phyloP scores from a whole-genome alignment of 768 basidiomycete genomes.

The Phaffia australis region DNA sequence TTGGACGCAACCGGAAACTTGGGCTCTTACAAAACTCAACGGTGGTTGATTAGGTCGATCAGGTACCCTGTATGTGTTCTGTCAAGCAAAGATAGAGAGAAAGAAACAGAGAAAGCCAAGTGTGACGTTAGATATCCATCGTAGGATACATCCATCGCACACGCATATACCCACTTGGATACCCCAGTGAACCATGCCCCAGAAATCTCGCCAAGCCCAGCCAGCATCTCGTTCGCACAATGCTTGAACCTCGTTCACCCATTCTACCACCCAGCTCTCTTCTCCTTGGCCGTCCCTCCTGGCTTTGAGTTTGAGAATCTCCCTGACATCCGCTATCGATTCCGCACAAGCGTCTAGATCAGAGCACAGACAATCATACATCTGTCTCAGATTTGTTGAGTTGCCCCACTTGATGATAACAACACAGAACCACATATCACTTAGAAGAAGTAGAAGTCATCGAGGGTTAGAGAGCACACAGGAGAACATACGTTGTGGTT shows the following conservation, averaged over 20 bases:
- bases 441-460: too few relatives aligned
- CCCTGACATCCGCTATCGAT: conserved; percentile 9
- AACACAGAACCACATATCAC: too few relatives aligned
- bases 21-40: too few relatives aligned
- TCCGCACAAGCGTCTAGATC: conserved; percentile 11
- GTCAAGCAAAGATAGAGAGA: not conserved
- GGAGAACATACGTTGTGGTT: conserved; percentile 34
- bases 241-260: conserved; percentile 15
- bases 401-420: conserved; percentile 17
- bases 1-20: too few relatives aligned
- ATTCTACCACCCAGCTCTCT: conserved; percentile 7
- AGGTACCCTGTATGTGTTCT: too few relatives aligned
- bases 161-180: not conserved
- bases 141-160: not conserved
- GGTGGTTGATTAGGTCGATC: too few relatives aligned
- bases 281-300: not conserved
- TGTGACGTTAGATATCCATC: not conserved
- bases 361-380: not conserved
- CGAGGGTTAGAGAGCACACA: too few relatives aligned
- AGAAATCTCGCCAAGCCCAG: conserved; percentile 22
- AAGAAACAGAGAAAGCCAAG: not conserved
- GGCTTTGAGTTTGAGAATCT: not conserved
- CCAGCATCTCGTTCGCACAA: conserved; percentile 16
- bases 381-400: conserved; percentile 6
- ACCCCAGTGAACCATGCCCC: conserved; percentile 8